Evolutionary conservation across 257 asterid species (phyloP).

Genomic region (Forsythia viridissima): DNA sequence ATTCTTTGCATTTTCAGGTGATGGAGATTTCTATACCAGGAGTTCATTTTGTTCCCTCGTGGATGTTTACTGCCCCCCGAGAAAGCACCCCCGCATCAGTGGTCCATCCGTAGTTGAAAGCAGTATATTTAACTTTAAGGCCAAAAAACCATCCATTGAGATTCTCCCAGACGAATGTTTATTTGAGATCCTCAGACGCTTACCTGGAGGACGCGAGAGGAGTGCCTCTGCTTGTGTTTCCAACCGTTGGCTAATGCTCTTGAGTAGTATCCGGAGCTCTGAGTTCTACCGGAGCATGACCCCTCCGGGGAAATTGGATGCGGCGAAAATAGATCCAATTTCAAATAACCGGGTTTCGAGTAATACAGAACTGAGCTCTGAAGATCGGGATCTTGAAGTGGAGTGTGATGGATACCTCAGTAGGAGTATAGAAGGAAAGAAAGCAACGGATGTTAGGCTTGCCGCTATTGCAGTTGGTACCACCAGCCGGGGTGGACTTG

Average conservation of each 20-base stretch:
- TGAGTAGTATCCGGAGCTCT: conserved; percentile 56
- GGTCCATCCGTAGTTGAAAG: conserved; percentile 44
- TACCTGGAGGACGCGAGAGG: conserved; percentile 77
- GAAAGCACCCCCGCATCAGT: conserved; percentile 64
- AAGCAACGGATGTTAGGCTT: conserved; percentile 83
- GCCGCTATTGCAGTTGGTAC: conserved; percentile 91
- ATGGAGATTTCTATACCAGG: conserved; percentile 58
- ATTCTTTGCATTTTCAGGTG: conserved; percentile 55
- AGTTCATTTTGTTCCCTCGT: conserved; percentile 42
- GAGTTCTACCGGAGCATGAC: conserved; percentile 49
- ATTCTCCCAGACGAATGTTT: conserved; percentile 88
- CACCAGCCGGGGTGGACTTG: conserved; percentile 88
- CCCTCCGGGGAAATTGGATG: conserved; percentile 22
- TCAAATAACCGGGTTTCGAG: conserved; percentile 3
- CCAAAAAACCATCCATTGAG: conserved; percentile 58
- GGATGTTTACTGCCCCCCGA: conserved; percentile 70
- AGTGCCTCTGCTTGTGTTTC: conserved; percentile 82
- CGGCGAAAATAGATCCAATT: conserved; percentile 8
- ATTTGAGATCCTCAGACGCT: conserved; percentile 73
- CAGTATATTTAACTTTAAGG: conserved; percentile 27
- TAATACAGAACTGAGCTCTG: conserved; percentile 25
- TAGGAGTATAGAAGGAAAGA: conserved; percentile 85
- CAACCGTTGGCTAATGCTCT: conserved; percentile 75
- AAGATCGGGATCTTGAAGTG: conserved; percentile 53
- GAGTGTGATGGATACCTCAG: conserved; percentile 78